These are phyloP conservation scores for Volvariella volvacea DNA, from an alignment of 1,284 basidiomycete genomes.

Conservation along the genomic window DNA sequence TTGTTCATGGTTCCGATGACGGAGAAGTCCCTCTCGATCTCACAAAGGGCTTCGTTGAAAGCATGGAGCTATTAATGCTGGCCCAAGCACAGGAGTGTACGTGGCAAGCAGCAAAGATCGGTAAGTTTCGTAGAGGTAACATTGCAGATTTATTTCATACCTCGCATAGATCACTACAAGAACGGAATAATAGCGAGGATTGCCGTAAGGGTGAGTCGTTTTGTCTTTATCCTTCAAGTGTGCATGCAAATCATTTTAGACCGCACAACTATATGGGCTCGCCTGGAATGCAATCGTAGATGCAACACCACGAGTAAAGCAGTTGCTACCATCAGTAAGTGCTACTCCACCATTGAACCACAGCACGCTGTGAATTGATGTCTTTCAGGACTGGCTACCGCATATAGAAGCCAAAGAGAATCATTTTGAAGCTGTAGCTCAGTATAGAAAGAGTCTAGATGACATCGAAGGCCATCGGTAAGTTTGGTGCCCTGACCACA, in stretches of 20 bases:
- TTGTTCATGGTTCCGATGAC: slow-evolving; percentile 43
- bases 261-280: slow-evolving; percentile 61
- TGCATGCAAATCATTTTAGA: slow-evolving; percentile 28
- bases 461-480: slow-evolving; percentile 80
- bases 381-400: slow-evolving; percentile 65
- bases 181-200: slow-evolving; percentile 86
- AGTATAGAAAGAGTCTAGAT: slow-evolving; percentile 85
- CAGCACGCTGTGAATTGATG: slow-evolving; percentile 7
- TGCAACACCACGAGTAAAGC: slow-evolving; percentile 37
- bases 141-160: slow-evolving; percentile 1
- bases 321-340: slow-evolving; percentile 49
- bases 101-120: slow-evolving; percentile 89
- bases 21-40: slow-evolving; percentile 61
- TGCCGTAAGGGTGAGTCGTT: slow-evolving; percentile 54
- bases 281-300: slow-evolving; percentile 48
- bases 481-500: too few species aligned
- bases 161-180: slow-evolving; percentile 61
- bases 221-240: not conserved
- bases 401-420: slow-evolving; percentile 80
- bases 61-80: slow-evolving; percentile 76
- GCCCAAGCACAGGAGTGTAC: slow-evolving; percentile 97
- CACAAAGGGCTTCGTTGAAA: slow-evolving; percentile 51
- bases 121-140: slow-evolving; percentile 33
- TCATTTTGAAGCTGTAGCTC: slow-evolving; percentile 89
- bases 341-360: not conserved